Percentiles rank a stretch among this genome's conserved stretches.
Conservation (phyloP, 1,284 basidiomycete genomes). For the Mycosarcoma maydis region DNA sequence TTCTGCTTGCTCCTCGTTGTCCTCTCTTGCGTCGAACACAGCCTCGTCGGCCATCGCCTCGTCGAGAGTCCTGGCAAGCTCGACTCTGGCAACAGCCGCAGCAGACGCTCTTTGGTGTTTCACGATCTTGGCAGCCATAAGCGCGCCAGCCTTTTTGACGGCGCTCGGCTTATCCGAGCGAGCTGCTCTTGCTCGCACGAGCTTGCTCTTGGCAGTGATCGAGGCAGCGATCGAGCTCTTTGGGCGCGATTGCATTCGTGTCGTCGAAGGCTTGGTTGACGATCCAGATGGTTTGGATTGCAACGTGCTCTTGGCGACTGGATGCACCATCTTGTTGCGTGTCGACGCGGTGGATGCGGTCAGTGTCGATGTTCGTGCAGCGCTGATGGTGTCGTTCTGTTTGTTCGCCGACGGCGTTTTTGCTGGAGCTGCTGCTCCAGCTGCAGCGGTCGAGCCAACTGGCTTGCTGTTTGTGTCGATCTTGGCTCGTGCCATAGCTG, state of each 20-base stretch:
- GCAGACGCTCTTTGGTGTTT: slow-evolving; percentile 11
- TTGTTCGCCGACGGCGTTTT: neutral
- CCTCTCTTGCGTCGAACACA: neutral
- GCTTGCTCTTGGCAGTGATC: slow-evolving; percentile 25
- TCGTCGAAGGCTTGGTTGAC: neutral
- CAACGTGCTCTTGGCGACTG: slow-evolving; percentile 22
- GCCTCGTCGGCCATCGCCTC: neutral
- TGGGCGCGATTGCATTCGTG: neutral
- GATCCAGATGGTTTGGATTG: slow-evolving; percentile 22
- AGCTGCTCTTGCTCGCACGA: slow-evolving; percentile 9
- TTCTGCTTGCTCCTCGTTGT: neutral
- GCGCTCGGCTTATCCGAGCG: slow-evolving; percentile 7
- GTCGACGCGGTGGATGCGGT: slow-evolving; percentile 36
- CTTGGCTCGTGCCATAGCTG: slow-evolving; percentile 10
- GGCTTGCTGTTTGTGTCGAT: too few species aligned
- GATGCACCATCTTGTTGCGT: slow-evolving; percentile 34
- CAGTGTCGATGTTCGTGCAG: slow-evolving; percentile 8
- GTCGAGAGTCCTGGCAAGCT: too few species aligned
- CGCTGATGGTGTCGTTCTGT: neutral
- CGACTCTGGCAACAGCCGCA: neutral
- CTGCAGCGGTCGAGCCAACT: too few species aligned
- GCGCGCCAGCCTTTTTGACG: slow-evolving; percentile 15
- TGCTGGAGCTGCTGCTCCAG: neutral
- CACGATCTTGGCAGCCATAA: slow-evolving; percentile 12
- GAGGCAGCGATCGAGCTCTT: slow-evolving; percentile 31